phyloP scores from a whole-genome alignment of 257 asterid genomes.

The Rhazya stricta region DNA sequence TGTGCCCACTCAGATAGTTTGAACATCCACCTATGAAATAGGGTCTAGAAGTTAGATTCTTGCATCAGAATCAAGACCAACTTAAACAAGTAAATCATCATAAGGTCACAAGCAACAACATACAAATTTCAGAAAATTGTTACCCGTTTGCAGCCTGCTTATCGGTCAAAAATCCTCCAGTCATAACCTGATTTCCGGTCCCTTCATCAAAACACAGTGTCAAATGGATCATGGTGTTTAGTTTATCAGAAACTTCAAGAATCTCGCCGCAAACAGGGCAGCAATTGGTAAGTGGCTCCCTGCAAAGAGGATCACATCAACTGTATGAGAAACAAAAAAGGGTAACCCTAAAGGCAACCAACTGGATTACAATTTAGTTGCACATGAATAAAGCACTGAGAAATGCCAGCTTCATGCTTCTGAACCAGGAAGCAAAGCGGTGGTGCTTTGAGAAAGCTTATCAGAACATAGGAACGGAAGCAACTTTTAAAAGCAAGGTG shows the following conservation, averaged over 20 bases:
- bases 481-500: neutral
- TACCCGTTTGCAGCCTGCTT: slow-evolving; percentile 97
- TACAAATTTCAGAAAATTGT: slow-evolving; percentile 25
- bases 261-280: slow-evolving; percentile 97
- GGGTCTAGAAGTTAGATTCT: slow-evolving; percentile 18
- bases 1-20: slow-evolving; percentile 98
- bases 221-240: slow-evolving; percentile 81
- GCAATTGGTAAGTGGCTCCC: slow-evolving; percentile 83
- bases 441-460: neutral
- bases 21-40: slow-evolving; percentile 81
- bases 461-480: neutral
- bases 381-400: slow-evolving; percentile 1
- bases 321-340: slow-evolving; percentile 1
- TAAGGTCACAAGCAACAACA: slow-evolving; percentile 15
- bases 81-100: neutral
- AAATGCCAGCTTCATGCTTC: neutral
- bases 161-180: slow-evolving; percentile 97
- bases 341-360: neutral
- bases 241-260: slow-evolving; percentile 67
- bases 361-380: neutral
- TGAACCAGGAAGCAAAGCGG: neutral
- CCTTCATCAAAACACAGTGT: slow-evolving; percentile 98
- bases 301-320: slow-evolving; percentile 28
- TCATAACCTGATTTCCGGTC: slow-evolving; percentile 93
- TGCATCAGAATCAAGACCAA: slow-evolving; percentile 19